Evolutionary conservation across 257 asterid genomes (phyloP).

Genomic region (Plantago ovata): DNA sequence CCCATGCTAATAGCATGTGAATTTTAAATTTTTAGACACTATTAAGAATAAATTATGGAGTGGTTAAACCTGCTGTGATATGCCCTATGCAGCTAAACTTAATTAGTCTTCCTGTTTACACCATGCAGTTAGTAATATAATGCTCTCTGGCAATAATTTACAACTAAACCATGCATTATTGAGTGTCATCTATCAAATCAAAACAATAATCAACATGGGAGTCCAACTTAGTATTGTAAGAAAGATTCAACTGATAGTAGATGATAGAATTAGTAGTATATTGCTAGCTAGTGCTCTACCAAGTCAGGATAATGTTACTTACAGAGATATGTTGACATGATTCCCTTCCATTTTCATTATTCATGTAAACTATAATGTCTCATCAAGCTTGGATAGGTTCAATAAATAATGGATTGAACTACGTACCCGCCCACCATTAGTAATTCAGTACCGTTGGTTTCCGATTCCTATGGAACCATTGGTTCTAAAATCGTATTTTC

Average conservation of each 20-base stretch:
- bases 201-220: slow-evolving; percentile 2
- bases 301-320: neutral
- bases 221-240: slow-evolving; percentile 4
- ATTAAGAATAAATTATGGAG: slow-evolving; percentile 8
- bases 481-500: no score
- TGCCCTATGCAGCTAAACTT: slow-evolving; percentile 2
- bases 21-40: neutral
- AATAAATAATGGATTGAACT: no score
- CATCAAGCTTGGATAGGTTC: no score
- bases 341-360: no score
- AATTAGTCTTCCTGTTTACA: slow-evolving; percentile 12
- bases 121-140: neutral
- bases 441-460: no score
- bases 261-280: neutral
- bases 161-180: slow-evolving; percentile 4
- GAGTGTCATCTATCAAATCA: slow-evolving; percentile 2
- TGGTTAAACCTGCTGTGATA: slow-evolving; percentile 20
- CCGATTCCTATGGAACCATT: no score
- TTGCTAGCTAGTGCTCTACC: neutral
- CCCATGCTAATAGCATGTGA: slow-evolving; percentile 5
- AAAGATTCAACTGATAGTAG: neutral
- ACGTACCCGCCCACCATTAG: no score
- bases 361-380: no score
- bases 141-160: neutral
- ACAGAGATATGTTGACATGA: no score